phyloP scores from a whole-genome alignment of 2,329 filamentous ascomycete genomes.

The Ploettnerulaceae sp. region DNA sequence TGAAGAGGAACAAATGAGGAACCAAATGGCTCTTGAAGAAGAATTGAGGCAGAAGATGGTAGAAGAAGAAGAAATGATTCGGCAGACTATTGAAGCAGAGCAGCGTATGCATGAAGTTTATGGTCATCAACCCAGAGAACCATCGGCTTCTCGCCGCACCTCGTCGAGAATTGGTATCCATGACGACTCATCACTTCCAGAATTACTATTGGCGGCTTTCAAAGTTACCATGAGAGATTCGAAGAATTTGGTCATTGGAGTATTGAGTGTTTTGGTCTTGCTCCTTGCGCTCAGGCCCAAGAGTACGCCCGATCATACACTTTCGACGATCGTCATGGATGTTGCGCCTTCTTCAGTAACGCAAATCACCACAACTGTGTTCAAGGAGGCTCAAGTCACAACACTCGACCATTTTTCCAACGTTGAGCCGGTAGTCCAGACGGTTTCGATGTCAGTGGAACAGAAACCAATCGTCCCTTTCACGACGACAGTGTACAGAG shows the following conservation, averaged over 20 bases:
- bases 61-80: conserved; percentile 45
- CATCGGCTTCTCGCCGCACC: conserved; percentile 7
- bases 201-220: conserved; percentile 50
- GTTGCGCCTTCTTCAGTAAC: background rate
- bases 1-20: conserved; percentile 39
- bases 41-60: conserved; percentile 35
- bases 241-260: conserved; percentile 54
- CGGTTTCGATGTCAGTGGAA: background rate
- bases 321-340: conserved; percentile 2
- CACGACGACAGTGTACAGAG: conserved; percentile 1
- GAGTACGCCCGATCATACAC: conserved; percentile 11
- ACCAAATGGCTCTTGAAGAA: conserved; percentile 40
- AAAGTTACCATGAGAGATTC: conserved; percentile 52
- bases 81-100: conserved; percentile 39
- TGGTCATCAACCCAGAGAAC: conserved; percentile 34
- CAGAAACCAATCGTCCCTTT: background rate
- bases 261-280: conserved; percentile 50
- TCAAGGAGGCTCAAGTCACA: background rate
- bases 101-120: conserved; percentile 52
- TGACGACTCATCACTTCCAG: conserved; percentile 43
- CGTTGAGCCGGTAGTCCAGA: background rate
- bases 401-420: background rate
- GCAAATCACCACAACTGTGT: conserved; percentile 14
- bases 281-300: conserved; percentile 40
- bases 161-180: conserved; percentile 16